Percentiles rank a stretch among this genome's conserved stretches.
These are phyloP conservation scores for Paraleonurus japonicus DNA, from an alignment of 257 asterid species.

Conservation along the genomic window DNA sequence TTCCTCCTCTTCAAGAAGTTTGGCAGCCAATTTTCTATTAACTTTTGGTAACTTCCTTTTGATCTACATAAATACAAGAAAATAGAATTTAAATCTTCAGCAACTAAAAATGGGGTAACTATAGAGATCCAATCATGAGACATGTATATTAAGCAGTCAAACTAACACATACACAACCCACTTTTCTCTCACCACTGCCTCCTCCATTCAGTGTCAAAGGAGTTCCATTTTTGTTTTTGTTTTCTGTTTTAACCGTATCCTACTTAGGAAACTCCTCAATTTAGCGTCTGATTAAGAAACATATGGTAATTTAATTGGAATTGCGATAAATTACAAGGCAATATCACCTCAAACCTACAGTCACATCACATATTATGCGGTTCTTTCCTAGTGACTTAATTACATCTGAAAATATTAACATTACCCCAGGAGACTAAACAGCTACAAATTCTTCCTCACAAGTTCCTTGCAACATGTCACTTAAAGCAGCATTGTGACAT, in stretches of 20 bases:
- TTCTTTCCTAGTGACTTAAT: not conserved
- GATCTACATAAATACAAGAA: constrained; percentile 41
- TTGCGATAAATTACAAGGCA: not conserved
- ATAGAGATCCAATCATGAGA: not conserved
- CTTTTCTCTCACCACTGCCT: not conserved
- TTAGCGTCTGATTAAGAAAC: not conserved
- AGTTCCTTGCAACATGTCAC: not conserved
- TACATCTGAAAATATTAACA: not conserved
- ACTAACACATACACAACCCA: not conserved
- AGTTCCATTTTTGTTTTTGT: not conserved
- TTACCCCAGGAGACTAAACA: constrained; percentile 1
- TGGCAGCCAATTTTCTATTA: constrained; percentile 55
- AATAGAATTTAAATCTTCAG: not conserved
- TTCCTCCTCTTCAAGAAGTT: constrained; percentile 66
- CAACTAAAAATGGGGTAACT: not conserved
- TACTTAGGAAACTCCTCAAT: not conserved
- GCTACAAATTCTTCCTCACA: not conserved
- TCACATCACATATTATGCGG: not conserved
- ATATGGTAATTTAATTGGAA: not conserved
- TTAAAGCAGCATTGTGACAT: not conserved
- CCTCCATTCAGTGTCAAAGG: too few relatives aligned
- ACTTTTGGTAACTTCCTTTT: constrained; percentile 79
- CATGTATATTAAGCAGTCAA: not conserved
- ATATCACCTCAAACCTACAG: not conserved
- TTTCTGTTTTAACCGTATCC: not conserved